phyloP scores from a whole-genome alignment of 129 eudicot genomes.

The Lonicera japonica region DNA sequence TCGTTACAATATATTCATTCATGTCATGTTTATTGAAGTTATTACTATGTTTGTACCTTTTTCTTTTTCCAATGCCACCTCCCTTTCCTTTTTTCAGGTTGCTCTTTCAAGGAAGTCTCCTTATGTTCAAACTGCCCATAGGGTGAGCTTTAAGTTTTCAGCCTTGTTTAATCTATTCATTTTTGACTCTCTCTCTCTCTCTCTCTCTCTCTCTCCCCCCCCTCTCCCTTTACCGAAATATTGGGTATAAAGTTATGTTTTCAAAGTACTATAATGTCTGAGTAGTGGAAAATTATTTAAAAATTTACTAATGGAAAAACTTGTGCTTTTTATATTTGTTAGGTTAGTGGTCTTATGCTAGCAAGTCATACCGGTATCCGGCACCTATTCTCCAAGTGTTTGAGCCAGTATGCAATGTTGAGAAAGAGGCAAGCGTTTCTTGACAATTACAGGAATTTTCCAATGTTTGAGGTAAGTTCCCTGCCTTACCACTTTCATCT shows the following conservation, averaged over 20 bases:
- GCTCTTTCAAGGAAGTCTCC: slow-evolving; percentile 98
- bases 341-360: slow-evolving; percentile 94
- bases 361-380: slow-evolving; percentile 98
- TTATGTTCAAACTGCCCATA: slow-evolving; percentile 94
- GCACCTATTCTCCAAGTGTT: slow-evolving; percentile 80
- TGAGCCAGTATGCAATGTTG: slow-evolving; percentile 79
- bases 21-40: not conserved
- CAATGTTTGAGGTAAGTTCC: slow-evolving; percentile 88
- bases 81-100: slow-evolving; percentile 42
- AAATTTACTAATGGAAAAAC: not conserved
- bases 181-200: too few species aligned
- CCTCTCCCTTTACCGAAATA: too few species aligned
- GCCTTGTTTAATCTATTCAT: not conserved
- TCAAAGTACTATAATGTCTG: not conserved
- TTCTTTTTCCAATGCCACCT: not conserved
- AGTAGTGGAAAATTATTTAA: not conserved
- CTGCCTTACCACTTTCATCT: not conserved
- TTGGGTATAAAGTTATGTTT: not conserved
- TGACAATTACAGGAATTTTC: slow-evolving; percentile 85
- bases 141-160: slow-evolving; percentile 41
- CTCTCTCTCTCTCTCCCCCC: too few species aligned
- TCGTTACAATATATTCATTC: not conserved
- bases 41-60: slow-evolving; percentile 5
- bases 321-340: slow-evolving; percentile 5
- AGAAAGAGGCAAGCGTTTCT: slow-evolving; percentile 95